Evolutionary conservation across 116 monocot species (phyloP).

Genomic region (Papilionanthe hybrid): DNA sequence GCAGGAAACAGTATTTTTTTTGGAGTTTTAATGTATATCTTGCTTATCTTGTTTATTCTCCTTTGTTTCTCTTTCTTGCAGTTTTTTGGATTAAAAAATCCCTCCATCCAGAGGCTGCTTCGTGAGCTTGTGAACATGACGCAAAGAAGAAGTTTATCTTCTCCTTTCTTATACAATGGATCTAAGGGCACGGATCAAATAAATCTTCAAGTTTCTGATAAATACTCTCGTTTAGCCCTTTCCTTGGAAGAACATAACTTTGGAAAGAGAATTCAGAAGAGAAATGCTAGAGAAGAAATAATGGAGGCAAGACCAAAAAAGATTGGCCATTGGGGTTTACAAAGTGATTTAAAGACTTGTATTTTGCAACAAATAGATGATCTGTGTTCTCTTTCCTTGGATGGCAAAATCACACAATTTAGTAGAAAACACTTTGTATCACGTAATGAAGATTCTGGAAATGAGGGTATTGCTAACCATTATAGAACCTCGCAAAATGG

Average conservation of each 20-base stretch:
- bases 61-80: constrained; percentile 30
- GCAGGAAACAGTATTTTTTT: neutral
- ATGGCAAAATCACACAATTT: neutral
- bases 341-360: constrained; percentile 6
- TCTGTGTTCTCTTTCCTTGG: neutral
- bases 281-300: neutral
- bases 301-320: constrained; percentile 37
- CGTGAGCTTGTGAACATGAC: constrained; percentile 61
- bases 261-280: constrained; percentile 40
- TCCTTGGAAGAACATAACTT: constrained; percentile 28
- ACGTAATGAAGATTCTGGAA: neutral
- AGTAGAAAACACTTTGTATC: constrained; percentile 2
- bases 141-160: constrained; percentile 21
- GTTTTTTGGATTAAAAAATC: constrained; percentile 93
- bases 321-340: constrained; percentile 12
- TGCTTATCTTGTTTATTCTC: neutral
- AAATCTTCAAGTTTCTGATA: constrained; percentile 13
- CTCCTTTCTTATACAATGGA: constrained; percentile 14
- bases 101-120: constrained; percentile 71
- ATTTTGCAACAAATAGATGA: constrained; percentile 12
- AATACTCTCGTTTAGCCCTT: constrained; percentile 18
- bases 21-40: neutral
- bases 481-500: neutral
- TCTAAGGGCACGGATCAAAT: constrained; percentile 11
- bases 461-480: constrained; percentile 5